A percentile compares a stretch with the other conserved stretches of the same genome.
These are phyloP conservation scores for Centella asiatica DNA, from an alignment of 129 eudicot genomes.

Conservation along the genomic window DNA sequence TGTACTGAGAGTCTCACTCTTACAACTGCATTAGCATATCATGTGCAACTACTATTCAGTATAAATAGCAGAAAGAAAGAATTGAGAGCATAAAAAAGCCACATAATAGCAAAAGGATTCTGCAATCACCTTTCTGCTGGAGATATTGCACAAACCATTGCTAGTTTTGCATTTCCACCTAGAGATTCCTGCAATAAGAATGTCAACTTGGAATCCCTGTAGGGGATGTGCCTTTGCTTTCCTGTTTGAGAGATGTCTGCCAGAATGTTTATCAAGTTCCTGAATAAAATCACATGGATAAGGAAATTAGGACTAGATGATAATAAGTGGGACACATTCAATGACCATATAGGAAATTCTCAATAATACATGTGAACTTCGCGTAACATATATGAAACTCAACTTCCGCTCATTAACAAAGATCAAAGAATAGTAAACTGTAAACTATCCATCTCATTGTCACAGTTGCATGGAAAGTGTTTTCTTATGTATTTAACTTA, in stretches of 20 bases:
- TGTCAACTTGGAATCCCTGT: conserved; percentile 89
- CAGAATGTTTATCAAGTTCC: conserved; percentile 84
- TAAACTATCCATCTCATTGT: no score
- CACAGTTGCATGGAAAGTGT: no score
- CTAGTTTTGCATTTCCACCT: conserved; percentile 95
- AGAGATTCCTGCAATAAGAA: conserved; percentile 93
- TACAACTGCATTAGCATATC: conserved; percentile 54
- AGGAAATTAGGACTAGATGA: no score
- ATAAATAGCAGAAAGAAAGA: neutral
- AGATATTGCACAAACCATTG: conserved; percentile 97
- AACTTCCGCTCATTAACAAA: no score
- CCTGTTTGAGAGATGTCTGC: conserved; percentile 98
- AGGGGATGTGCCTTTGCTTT: conserved; percentile 94
- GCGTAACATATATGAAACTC: no score
- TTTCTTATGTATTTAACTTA: no score
- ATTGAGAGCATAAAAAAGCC: no score
- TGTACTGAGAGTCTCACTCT: conserved; percentile 90
- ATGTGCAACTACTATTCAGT: neutral
- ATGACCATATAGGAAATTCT: no score
- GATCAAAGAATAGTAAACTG: no score
- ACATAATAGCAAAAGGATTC: neutral
- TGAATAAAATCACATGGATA: conserved; percentile 23
- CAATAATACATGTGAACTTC: no score
- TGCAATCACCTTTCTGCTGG: conserved; percentile 63
- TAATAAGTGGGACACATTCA: no score